A percentile compares a stretch with the other conserved stretches of the same genome.
phyloP scores from a whole-genome alignment of 78 protist genomes.

The Emiliania huxleyi region DNA sequence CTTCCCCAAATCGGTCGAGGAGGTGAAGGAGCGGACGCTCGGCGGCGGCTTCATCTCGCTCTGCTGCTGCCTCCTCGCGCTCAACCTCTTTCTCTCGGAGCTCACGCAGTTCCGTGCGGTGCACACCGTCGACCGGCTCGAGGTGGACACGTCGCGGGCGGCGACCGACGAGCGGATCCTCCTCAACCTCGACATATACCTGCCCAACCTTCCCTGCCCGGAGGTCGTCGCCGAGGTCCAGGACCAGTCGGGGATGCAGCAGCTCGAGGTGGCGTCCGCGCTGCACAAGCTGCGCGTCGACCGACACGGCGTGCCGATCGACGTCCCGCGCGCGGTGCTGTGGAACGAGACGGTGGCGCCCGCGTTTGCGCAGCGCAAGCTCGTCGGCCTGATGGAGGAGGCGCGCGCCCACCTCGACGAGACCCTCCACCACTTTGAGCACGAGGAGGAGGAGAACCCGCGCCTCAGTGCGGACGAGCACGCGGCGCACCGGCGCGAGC shows the following conservation, averaged over 20 bases:
- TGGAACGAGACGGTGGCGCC: neutral
- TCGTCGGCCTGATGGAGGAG: neutral
- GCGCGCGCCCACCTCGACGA: neutral
- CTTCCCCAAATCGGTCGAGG: neutral
- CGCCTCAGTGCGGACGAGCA: neutral
- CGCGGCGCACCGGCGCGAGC: neutral
- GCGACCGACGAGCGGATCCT: neutral
- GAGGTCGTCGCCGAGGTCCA: neutral
- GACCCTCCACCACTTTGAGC: too few species aligned
- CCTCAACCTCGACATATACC: neutral
- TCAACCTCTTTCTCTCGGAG: neutral
- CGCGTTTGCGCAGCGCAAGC: neutral
- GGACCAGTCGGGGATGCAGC: neutral
- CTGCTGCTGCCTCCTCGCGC: neutral
- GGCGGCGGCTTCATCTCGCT: neutral
- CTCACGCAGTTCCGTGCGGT: neutral
- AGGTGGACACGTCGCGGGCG: neutral
- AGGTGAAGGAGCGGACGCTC: neutral
- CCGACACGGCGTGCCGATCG: neutral
- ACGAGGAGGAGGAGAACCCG: neutral
- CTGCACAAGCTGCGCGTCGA: neutral
- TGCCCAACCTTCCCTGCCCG: neutral
- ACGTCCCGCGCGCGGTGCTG: neutral
- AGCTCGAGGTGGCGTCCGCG: neutral
- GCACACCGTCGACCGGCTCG: neutral